Evolutionary conservation across 805 yeast species (phyloP), one percentile per base, ranked within the genome.

Genomic region (Nakazawaea anatomiae): DNA sequence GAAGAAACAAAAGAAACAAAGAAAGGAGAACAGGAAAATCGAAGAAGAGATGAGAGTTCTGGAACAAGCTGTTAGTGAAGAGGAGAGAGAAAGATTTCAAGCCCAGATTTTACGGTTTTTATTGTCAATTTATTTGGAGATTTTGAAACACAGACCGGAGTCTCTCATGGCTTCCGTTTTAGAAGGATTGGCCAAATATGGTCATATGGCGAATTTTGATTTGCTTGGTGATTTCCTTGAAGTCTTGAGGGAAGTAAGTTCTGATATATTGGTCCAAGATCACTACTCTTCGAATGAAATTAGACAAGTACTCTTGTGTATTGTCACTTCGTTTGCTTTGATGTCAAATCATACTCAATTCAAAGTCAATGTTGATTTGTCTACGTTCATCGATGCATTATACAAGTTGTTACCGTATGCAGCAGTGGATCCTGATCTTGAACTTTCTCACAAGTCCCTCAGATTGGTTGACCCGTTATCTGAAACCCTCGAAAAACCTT

Each of bases 131-230:
- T 94, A 94, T 63, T 70, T 94, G 57, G 90, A 87, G 56, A 79
- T 92, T 32, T 72, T 94, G 55, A 85, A 79, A 63, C 76, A 76
- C 14, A 75, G 80, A 43, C 78, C 83, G 18, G 77, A 81, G 39
- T 76, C 79, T 18, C 71, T 94, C 48, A 82, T 89, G 74, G 96
- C 95, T 6, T 76, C 92, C 0, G 95, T 92, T 0, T 72, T 94
- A 50, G 98, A 94, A 69, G 98, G 98, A 3, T 70, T 94, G 51
- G 87, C 97, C 1, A 81, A 82, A 61, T 90, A 85, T 63, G 96
- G 98, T 2, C 94, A 86, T 60, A 83, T 91, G 83, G 90, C 95
- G 28, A 94, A 94, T 63, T 82, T 92, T 52, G 98, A 94, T 57
- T 73, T 94, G 43, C 76, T 94, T 58, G 98, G 98, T 29, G 99